Evolutionary conservation across 495 filamentous ascomycete genomes (phyloP), one percentile per base, ranked within the genome.

Genomic region (Xylaria acuta): DNA sequence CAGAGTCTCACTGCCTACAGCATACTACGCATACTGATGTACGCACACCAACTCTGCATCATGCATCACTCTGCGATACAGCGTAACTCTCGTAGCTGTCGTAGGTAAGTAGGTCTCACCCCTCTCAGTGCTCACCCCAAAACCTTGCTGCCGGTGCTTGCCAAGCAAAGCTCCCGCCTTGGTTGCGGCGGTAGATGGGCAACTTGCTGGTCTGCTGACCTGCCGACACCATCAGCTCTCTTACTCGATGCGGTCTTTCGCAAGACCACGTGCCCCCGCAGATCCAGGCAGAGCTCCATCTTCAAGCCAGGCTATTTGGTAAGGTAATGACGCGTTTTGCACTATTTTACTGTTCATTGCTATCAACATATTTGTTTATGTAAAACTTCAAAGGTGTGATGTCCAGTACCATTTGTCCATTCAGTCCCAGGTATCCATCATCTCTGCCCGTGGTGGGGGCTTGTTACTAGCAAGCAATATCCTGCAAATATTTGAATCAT

Each of bases 191-290:
- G 43, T 69, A 22, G 54, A 69, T 70, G 56, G 67, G 56, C 43
- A 51, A 22, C 41, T 53, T 43, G 69, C n/a, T 58, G 69, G 69
- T 71, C 69, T 65, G 69, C 60, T 71, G 69, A 71, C 69, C 69
- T 59, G 34, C 69, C n/a, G n/a, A 30, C 40, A 56, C 59, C 47
- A 53, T 64, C 58, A 71, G 36, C 53, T 45, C 27, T 53, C 45
- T 59, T 71, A 66, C 69, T 71, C 16, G 47, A 66, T 71, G 34
- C 5, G 47, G 62, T 27, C 25, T 16, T 47, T 71, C 38, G 40
- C 36, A 43, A 64, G 69, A 36, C 69, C 69, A 71, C 69, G 69
- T 71, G 69, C 69, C 62, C 47, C 69, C 60, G 60, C 69, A 30
- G 69, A 71, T 58, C 60, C 36, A 64, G 58, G 32, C 32, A 64